phyloP scores from a whole-genome alignment of 176 grass and related monocot genomes.

The Oryza longistaminata region DNA sequence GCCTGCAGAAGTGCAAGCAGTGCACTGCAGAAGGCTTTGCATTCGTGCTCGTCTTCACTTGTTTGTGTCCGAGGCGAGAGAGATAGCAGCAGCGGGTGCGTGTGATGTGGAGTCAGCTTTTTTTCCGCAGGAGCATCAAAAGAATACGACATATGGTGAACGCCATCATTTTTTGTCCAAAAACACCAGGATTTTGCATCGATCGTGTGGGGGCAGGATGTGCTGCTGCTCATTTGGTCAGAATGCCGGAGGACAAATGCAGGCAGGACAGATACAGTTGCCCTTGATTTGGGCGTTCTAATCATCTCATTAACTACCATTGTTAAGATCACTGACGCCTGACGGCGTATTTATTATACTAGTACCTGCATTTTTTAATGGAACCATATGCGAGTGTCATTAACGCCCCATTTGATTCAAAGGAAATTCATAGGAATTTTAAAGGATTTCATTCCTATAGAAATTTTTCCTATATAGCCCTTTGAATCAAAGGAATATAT shows the following conservation, averaged over 20 bases:
- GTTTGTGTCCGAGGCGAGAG: neutral
- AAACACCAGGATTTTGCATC: neutral
- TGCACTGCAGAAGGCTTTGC: neutral
- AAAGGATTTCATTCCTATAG: too few species aligned
- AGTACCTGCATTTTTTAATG: neutral
- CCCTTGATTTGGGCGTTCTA: neutral
- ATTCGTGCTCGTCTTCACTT: neutral
- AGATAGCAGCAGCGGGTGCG: too few species aligned
- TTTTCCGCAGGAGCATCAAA: neutral
- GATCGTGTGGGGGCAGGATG: neutral
- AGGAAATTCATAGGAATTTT: too few species aligned
- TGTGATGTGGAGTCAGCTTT: neutral
- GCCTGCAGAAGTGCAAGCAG: neutral
- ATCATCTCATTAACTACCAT: constrained; percentile 8
- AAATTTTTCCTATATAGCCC: too few species aligned
- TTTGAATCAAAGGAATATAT: too few species aligned
- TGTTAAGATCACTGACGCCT: neutral
- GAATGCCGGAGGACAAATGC: neutral
- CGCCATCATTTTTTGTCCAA: neutral
- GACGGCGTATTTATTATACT: neutral
- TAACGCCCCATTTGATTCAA: too few species aligned
- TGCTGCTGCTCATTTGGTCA: neutral
- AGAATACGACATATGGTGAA: neutral
- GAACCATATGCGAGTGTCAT: neutral
- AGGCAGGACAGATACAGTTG: neutral